Conservation (phyloP, 805 yeast species). For the Zygosaccharomyces lentus region DNA sequence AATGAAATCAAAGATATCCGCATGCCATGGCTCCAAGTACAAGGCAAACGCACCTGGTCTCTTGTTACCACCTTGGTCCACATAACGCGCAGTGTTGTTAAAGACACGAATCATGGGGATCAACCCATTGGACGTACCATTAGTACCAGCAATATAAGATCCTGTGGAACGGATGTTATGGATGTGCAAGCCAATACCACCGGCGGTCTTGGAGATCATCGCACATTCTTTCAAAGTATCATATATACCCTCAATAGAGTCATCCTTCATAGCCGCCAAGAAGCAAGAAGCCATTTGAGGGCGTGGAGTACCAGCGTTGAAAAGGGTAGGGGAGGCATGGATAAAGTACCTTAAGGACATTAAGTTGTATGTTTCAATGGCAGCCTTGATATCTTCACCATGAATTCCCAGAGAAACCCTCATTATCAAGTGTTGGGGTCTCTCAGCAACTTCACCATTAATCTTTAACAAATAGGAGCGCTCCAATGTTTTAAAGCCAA, state of each 20-base stretch:
- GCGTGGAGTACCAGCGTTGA: constrained; percentile 82
- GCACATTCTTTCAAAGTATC: constrained; percentile 85
- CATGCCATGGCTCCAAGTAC: constrained; percentile 95
- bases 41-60: constrained; percentile 95
- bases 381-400: constrained; percentile 58
- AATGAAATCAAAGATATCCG: constrained; percentile 78
- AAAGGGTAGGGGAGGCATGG: constrained; percentile 92
- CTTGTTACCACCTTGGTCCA: constrained; percentile 96
- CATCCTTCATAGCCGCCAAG: constrained; percentile 82
- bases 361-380: constrained; percentile 74
- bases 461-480: constrained; percentile 74
- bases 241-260: constrained; percentile 90
- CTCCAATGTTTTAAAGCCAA: constrained; percentile 89
- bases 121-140: constrained; percentile 85
- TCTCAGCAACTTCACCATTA: constrained; percentile 68
- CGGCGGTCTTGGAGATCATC: constrained; percentile 85
- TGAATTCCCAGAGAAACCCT: constrained; percentile 93
- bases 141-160: constrained; percentile 81
- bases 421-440: constrained; percentile 87
- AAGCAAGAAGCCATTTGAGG: constrained; percentile 91
- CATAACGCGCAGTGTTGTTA: constrained; percentile 92
- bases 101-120: constrained; percentile 92
- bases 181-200: constrained; percentile 87
- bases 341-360: constrained; percentile 85
- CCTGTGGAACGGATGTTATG: constrained; percentile 83